phyloP scores from a whole-genome alignment of 202 grass and related monocot species.

The Cymbopogon flexuosus region DNA sequence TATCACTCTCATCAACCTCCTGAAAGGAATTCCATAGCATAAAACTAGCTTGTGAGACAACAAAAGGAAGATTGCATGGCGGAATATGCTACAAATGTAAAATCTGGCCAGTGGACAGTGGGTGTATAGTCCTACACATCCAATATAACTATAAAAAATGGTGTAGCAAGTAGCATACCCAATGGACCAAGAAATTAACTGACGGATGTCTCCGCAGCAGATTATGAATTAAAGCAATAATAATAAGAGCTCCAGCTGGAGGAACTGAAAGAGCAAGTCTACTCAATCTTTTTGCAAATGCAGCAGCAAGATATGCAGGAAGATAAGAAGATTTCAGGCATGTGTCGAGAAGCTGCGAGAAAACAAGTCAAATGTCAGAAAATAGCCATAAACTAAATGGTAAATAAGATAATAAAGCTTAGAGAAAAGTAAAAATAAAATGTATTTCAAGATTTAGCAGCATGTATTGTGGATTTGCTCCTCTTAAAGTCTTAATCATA shows the following conservation, averaged over 20 bases:
- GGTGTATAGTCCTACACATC: not conserved
- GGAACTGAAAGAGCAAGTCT: conserved; percentile 76
- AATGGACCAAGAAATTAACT: conserved; percentile 94
- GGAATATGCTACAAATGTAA: not conserved
- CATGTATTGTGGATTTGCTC: not conserved
- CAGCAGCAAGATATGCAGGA: conserved; percentile 83
- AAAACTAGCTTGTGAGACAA: conserved; percentile 4
- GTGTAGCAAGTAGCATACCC: conserved; percentile 48
- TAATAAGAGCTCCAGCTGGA: conserved; percentile 81
- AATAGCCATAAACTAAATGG: conserved; percentile 8
- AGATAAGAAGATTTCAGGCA: conserved; percentile 90
- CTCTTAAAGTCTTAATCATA: not conserved
- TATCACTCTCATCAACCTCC: conserved; percentile 48
- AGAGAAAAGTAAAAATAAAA: not conserved
- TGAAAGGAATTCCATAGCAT: conserved; percentile 35
- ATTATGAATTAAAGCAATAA: conserved; percentile 95
- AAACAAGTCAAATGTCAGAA: conserved; percentile 30
- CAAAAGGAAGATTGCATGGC: not conserved
- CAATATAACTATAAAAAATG: not conserved
- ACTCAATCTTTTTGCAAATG: conserved; percentile 96
- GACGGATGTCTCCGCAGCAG: conserved; percentile 82
- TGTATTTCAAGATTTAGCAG: not conserved
- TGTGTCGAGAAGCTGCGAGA: conserved; percentile 75
- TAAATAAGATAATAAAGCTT: conserved; percentile 9
- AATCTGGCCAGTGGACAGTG: not conserved